Evolutionary conservation across 371 early-diverging fungal species (phyloP).

Genomic region (Funneliformis caledonium): DNA sequence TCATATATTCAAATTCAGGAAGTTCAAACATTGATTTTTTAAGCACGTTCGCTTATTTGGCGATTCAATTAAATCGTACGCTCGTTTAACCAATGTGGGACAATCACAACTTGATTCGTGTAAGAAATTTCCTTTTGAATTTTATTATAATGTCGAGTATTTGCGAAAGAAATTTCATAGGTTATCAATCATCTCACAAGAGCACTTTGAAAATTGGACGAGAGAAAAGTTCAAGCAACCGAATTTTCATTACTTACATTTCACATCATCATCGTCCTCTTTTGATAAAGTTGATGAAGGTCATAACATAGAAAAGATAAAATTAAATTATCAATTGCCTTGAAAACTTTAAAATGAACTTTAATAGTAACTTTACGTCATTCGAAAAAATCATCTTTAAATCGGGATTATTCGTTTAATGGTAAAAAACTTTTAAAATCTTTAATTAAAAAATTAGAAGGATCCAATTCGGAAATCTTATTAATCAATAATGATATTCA

Average conservation of each 20-base stretch:
- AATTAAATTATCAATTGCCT: background rate
- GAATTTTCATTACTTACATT: background rate
- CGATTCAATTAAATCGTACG: slow-evolving; percentile 1
- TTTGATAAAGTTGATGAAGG: background rate
- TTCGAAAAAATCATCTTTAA: background rate
- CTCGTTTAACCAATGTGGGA: slow-evolving; percentile 40
- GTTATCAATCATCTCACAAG: slow-evolving; percentile 4
- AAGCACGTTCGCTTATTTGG: slow-evolving; percentile 11
- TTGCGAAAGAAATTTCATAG: background rate
- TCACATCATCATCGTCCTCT: background rate
- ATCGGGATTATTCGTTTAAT: background rate
- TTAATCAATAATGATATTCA: slow-evolving; percentile 23
- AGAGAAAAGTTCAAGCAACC: background rate
- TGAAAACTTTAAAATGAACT: slow-evolving; percentile 1
- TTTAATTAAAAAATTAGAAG: slow-evolving; percentile 3
- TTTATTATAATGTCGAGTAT: slow-evolving; percentile 25
- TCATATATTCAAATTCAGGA: slow-evolving; percentile 6
- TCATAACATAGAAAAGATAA: background rate
- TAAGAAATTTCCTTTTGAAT: slow-evolving; percentile 15
- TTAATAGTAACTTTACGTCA: background rate
- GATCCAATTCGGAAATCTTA: slow-evolving; percentile 16
- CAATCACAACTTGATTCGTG: background rate
- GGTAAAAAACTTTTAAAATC: background rate
- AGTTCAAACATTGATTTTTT: slow-evolving; percentile 32
- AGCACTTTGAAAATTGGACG: slow-evolving; percentile 13